Evolutionary conservation across 1,139 yeast genomes (phyloP), one percentile per base, ranked within the genome.

Genomic region (Scheffersomyces parashehatae): DNA sequence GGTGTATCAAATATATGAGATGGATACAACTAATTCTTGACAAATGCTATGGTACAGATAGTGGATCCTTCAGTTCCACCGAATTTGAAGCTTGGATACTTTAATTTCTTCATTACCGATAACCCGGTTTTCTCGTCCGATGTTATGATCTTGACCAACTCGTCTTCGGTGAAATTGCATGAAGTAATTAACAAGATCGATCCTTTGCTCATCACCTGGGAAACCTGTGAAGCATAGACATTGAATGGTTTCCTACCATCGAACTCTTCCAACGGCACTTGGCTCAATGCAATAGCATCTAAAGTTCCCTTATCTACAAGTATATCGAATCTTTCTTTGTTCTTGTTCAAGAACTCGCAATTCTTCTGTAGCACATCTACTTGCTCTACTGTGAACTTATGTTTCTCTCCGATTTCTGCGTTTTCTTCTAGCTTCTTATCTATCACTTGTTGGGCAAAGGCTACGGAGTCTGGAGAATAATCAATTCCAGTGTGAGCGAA

Each of bases 251-350:
- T 68, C 50, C 65, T 63, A 3, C 70, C 76, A 40, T 70, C 75
- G 41, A 64, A 66, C 0, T 61, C 69, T 16, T 56, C 59, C 32
- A 82, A 57, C 2, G 67, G 70, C 7, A 67, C 69, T 36, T 86
- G 89, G 56, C 89, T 87, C 39, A 93, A 73, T 0, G 97, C 97
- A 50, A 95, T 93, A 5, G 99, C 99, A 67, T 93, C 99, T 35
- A 95, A 67, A 0, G 99, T 93, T 8, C 99, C 99, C 60, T 93
- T 93, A 64, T 93, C 99, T 35, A 91, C 68, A 2, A 91, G 78
- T 5, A 93, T 64, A 56, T 91, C 96, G 65, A 79, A 90, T 32
- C 67, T 52, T 4, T 44, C 56, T 5, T 43, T 53, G 32, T 75
- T 70, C 1, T 60, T 50, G 35, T 36, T 54, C 59, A 63, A 65